These are phyloP conservation scores for Bimuria novae-zelandiae DNA, from an alignment of 2,329 filamentous ascomycete genomes.

Conservation along the genomic window DNA sequence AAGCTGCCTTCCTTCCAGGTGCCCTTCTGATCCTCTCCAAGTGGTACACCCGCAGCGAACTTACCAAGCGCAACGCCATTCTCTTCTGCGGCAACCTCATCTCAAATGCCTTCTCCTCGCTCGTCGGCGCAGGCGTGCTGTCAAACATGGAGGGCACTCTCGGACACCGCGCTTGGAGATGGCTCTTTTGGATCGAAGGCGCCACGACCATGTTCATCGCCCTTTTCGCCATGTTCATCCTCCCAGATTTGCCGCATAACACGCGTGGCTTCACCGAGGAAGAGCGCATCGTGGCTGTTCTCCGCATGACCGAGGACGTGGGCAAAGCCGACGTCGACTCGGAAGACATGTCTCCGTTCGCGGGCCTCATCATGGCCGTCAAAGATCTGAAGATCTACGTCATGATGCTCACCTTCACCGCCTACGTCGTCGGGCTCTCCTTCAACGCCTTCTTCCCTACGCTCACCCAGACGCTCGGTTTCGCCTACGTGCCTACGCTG, in stretches of 20 bases:
- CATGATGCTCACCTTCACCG: slow-evolving; percentile 66
- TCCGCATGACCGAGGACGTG: slow-evolving; percentile 54
- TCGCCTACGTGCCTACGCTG: slow-evolving; percentile 44
- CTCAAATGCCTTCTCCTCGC: slow-evolving; percentile 51
- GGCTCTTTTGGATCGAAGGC: slow-evolving; percentile 49
- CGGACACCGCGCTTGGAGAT: slow-evolving; percentile 47
- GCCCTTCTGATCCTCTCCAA: slow-evolving; percentile 67
- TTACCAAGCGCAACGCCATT: slow-evolving; percentile 46
- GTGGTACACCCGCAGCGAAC: slow-evolving; percentile 66
- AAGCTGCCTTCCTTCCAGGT: slow-evolving; percentile 62
- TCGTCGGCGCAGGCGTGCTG: slow-evolving; percentile 50
- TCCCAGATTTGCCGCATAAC: slow-evolving; percentile 44
- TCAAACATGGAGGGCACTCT: slow-evolving; percentile 42
- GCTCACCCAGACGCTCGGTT: slow-evolving; percentile 47
- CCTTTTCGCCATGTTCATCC: slow-evolving; percentile 35
- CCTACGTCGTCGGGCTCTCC: slow-evolving; percentile 60
- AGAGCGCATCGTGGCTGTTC: slow-evolving; percentile 50
- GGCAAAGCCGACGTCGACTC: slow-evolving; percentile 51
- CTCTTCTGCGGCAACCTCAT: slow-evolving; percentile 51
- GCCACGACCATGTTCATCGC: slow-evolving; percentile 41
- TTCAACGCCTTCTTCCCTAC: slow-evolving; percentile 46
- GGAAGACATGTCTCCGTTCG: slow-evolving; percentile 55
- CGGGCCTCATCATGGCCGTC: slow-evolving; percentile 62
- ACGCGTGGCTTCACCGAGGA: slow-evolving; percentile 53
- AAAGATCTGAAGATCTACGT: slow-evolving; percentile 67